A percentile compares a stretch with the other conserved stretches of the same genome.
Conservation (phyloP, 208 protist genomes). For the Polymyxa betae region DNA sequence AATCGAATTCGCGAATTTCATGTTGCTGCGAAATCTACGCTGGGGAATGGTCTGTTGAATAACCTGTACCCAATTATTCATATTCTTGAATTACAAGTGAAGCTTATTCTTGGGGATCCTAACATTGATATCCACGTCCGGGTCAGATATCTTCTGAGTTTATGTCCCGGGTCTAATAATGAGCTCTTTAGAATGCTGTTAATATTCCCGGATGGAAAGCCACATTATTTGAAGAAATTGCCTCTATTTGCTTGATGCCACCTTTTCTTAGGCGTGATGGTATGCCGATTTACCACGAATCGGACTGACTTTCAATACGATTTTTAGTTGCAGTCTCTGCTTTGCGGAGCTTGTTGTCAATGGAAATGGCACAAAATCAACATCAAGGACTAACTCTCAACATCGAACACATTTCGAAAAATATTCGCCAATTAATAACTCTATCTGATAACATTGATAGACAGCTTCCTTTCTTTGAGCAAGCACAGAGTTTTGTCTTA, state of each 20-base stretch:
- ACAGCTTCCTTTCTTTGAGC: neutral
- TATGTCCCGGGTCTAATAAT: neutral
- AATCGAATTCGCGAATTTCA: neutral
- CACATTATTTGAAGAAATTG: slow-evolving; percentile 22
- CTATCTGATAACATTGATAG: neutral
- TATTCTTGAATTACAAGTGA: slow-evolving; percentile 15
- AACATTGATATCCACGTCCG: neutral
- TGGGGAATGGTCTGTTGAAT: neutral
- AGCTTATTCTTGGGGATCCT: neutral
- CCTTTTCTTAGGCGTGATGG: neutral
- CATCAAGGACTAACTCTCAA: neutral
- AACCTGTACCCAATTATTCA: slow-evolving; percentile 24
- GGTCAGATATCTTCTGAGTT: neutral
- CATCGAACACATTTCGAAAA: neutral
- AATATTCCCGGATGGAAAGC: slow-evolving; percentile 17
- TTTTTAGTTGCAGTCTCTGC: neutral
- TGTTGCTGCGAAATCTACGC: neutral
- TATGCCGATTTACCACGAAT: neutral
- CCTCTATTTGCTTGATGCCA: neutral
- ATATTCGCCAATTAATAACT: slow-evolving; percentile 31
- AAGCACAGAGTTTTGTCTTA: neutral
- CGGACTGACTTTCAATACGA: no score
- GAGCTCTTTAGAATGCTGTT: neutral
- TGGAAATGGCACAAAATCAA: slow-evolving; percentile 11
- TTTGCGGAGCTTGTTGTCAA: neutral